Evolutionary conservation across 495 filamentous ascomycete genomes (phyloP), one percentile per base, ranked within the genome.

Genomic region (Penicillium waksmanii): DNA sequence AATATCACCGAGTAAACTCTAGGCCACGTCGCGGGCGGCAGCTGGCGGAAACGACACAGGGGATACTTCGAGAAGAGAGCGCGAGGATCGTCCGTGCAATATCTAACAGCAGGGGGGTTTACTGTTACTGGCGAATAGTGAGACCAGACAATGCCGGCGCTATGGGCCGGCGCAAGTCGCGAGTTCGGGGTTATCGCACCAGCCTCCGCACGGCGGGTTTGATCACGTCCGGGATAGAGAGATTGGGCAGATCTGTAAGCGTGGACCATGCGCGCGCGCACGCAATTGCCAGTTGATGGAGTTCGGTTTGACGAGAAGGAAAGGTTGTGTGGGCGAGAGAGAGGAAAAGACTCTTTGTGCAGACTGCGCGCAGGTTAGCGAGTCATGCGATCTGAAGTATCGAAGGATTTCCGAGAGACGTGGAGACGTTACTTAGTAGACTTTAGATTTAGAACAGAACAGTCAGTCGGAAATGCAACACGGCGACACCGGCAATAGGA

Each of bases 381-480:
- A 51, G 49, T 38, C 44, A 52, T 63, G 60, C 55, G 55, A 63
- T 61, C 59, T 31, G 54, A 46, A 33, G 54, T 27, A 43, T 53
- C 53, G 13, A 42, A n/a, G 36, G 49, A 47, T 25, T n/a, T 31
- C 27, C 40, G 19, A n/a, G 17, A 33, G 11, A 38, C 18, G 52
- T 11, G 21, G 48, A 31, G 7, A 31, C 21, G 19, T 2, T 51
- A n/a, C 18, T 31, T 50, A 50, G 23, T 50, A 50, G 23, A 21
- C 23, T 23, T 23, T 23, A 23, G 23, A 23, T 23, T 40, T 5
- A 40, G 7, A 31, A 31, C 6, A 31, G 27, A 31, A 8, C 27
- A 50, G 27, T 50, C 27, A 31, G 23, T 50, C 21, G 47, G 47
- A 19, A 33, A 27, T 27, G 36, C 33, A 38, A 51, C 17, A 46